Base-by-base conservation (phyloP, 441 rosid genomes). In the Erodium chrysanthum region DNA sequence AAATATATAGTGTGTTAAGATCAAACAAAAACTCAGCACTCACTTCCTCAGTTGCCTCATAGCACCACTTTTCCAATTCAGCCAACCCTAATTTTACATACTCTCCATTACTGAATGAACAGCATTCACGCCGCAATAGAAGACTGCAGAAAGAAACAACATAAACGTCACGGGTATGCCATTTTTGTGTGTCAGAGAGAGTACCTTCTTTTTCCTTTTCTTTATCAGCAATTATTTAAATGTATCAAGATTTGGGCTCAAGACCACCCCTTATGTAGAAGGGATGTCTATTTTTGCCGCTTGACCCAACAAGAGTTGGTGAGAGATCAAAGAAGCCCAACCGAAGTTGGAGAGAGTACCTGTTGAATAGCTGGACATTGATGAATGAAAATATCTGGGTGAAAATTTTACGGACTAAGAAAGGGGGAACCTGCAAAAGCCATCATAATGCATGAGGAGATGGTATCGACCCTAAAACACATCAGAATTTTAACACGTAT, bases 61-160 rank as follows among this genome's bases (percentile, higher is more conserved):
- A 86, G 77, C 98, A 92, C 99, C 97, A 95, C 65, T 92, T 93
- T 75, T 95, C 99, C 74, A 95, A 74, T 79, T 92, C 99, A 72
- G 95, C 93, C 72, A 95, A 74, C 68, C 99, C 99, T n/a, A 97
- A 86, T 79, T 92, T 96, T 5, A 92, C 98, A 48, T 96, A 92
- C 76, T 96, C 99, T 0, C 99, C 99, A 68, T 96, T 96, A 75
- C 98, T 92, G 75, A 96, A 96, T 17, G 98, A 92, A 73, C 99
- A 96, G 64, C 99, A 92, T 75, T 96, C 99, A 44, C 99, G 86
- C 77, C 99, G 82, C 70, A 96, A 73, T 58, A 92, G 70, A 75
- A 95, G 96, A 60, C 99, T 92, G 89, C 71, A 70, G 64, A 22
- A 65, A 27, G 66, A 62, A 61, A 65, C 59, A 1, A 52, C 22